Evolutionary conservation across 805 yeast genomes (phyloP).

Genomic region (Hanseniaspora osmophila): DNA sequence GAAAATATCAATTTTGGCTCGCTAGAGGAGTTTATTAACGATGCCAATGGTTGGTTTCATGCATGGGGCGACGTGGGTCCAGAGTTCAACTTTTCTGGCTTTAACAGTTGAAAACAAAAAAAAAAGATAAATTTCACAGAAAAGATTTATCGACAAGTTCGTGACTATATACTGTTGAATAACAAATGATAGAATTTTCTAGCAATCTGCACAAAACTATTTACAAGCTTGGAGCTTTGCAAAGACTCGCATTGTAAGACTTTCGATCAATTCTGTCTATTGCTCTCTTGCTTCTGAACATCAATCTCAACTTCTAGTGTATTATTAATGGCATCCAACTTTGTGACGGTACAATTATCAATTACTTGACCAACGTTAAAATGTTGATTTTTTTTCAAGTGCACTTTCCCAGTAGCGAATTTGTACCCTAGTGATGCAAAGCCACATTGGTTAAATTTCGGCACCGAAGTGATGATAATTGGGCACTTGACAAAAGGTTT

Average conservation of each 20-base stretch:
- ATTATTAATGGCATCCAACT: slow-evolving; percentile 32
- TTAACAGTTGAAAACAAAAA: no score
- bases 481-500: slow-evolving; percentile 8
- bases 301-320: slow-evolving; percentile 19
- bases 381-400: slow-evolving; percentile 13
- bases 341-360: slow-evolving; percentile 26
- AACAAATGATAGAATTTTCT: no score
- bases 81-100: neutral
- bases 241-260: no score
- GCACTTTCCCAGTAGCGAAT: slow-evolving; percentile 21
- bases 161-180: no score
- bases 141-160: no score
- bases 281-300: neutral
- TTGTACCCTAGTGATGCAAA: slow-evolving; percentile 20
- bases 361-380: slow-evolving; percentile 33
- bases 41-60: neutral
- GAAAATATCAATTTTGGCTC: neutral
- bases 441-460: slow-evolving; percentile 24
- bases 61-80: neutral
- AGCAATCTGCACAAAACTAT: no score
- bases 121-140: no score
- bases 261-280: no score
- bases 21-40: neutral
- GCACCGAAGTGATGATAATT: slow-evolving; percentile 30
- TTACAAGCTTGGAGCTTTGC: no score